Conservation (phyloP, 2,329 filamentous ascomycete genomes). For the Knoxdaviesia capensis region DNA sequence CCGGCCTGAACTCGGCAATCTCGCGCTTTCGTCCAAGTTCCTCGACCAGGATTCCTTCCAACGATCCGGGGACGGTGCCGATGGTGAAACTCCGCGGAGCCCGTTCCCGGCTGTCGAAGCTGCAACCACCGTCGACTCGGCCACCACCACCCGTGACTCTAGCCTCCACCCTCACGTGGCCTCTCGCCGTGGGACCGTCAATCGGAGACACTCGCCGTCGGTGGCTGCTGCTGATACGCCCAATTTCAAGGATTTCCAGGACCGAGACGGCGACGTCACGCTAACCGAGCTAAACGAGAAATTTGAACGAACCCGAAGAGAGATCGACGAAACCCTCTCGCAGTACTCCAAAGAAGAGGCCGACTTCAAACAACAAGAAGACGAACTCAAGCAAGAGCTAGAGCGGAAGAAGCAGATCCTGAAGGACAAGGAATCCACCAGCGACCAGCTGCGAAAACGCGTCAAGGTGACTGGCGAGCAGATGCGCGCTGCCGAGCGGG, state of each 20-base stretch:
- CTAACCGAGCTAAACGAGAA: conserved; percentile 63
- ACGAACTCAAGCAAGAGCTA: conserved; percentile 55
- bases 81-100: conserved; percentile 22
- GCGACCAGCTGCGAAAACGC: conserved; percentile 63
- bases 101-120: conserved; percentile 40
- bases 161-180: conserved; percentile 24
- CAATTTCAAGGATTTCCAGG: conserved; percentile 16
- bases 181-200: conserved; percentile 34
- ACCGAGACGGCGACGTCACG: conserved; percentile 38
- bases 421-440: conserved; percentile 82
- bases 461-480: conserved; percentile 62
- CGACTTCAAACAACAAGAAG: conserved; percentile 44
- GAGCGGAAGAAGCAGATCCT: conserved; percentile 58
- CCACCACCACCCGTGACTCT: conserved; percentile 39
- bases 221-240: conserved; percentile 33
- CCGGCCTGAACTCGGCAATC: conserved; percentile 36
- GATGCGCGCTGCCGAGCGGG: conserved; percentile 63
- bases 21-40: conserved; percentile 35
- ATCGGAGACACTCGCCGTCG: conserved; percentile 57
- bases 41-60: conserved; percentile 27
- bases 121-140: conserved; percentile 38
- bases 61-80: conserved; percentile 17
- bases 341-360: conserved; percentile 53
- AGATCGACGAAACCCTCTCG: conserved; percentile 60
- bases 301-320: conserved; percentile 60